Evolutionary conservation across 2,329 filamentous ascomycete species (phyloP).

Genomic region (Akanthomyces uredinophilus): DNA sequence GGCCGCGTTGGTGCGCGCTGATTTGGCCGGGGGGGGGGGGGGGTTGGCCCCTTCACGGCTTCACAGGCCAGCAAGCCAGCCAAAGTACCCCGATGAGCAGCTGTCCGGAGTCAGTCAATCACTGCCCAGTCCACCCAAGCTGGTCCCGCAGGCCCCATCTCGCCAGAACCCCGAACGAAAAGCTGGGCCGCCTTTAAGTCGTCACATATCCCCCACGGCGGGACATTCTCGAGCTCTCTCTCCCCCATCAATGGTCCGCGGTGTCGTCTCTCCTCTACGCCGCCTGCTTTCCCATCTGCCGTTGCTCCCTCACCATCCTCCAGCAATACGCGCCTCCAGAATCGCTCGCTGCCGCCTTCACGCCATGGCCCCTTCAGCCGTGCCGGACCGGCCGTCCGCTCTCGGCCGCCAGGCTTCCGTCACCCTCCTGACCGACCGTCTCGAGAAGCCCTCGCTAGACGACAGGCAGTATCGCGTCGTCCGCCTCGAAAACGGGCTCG

Average conservation of each 20-base stretch:
- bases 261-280: slow-evolving; percentile 6
- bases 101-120: too few species aligned
- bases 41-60: too few species aligned
- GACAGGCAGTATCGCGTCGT: slow-evolving; percentile 85
- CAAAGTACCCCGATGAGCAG: too few species aligned
- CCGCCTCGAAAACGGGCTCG: slow-evolving; percentile 76
- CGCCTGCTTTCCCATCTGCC: not conserved
- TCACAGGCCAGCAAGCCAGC: too few species aligned
- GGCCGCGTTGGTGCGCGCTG: too few species aligned
- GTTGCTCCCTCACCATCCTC: not conserved
- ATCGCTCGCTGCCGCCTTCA: not conserved
- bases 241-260: slow-evolving; percentile 10
- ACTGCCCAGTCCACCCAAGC: too few species aligned
- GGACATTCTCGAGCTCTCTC: not conserved
- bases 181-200: slow-evolving; percentile 5
- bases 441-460: slow-evolving; percentile 82
- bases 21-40: too few species aligned
- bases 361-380: slow-evolving; percentile 2
- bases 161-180: not conserved
- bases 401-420: slow-evolving; percentile 27
- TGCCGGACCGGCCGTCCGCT: slow-evolving; percentile 29
- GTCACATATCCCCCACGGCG: slow-evolving; percentile 8
- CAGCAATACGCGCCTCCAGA: not conserved
- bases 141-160: not conserved
- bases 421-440: slow-evolving; percentile 55